phyloP scores from a whole-genome alignment of 1,139 yeast genomes.

The Geotrichum reessii region DNA sequence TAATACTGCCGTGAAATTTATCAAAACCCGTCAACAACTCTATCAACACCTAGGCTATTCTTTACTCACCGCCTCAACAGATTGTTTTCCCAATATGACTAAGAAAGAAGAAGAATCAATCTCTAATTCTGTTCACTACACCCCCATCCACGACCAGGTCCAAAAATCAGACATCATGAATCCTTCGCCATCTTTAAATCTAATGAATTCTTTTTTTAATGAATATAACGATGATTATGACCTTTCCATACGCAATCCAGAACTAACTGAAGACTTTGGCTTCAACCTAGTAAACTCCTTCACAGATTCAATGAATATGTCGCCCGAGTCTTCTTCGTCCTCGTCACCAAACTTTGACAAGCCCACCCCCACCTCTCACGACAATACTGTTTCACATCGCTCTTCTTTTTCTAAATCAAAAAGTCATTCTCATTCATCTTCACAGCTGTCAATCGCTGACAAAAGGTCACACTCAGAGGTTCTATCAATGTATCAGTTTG shows the following conservation, averaged over 20 bases:
- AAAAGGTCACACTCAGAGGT: slow-evolving; percentile 6
- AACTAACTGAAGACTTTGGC: background rate
- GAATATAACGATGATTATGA: background rate
- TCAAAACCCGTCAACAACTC: background rate
- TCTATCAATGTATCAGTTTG: slow-evolving; percentile 15
- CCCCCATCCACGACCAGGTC: slow-evolving; percentile 11
- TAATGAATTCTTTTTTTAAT: background rate
- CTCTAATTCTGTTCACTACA: slow-evolving; percentile 5
- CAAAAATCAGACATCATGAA: slow-evolving; percentile 3
- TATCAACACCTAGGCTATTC: background rate
- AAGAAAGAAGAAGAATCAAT: background rate
- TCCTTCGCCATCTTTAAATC: slow-evolving; percentile 4
- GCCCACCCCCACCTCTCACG: background rate
- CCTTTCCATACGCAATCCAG: background rate
- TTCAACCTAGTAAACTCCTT: slow-evolving; percentile 1
- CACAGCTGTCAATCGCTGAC: slow-evolving; percentile 9
- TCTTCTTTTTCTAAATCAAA: slow-evolving; percentile 6
- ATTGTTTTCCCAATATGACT: background rate
- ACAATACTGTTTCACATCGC: background rate
- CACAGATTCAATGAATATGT: slow-evolving; percentile 5
- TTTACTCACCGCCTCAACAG: background rate
- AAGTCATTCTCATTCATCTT: slow-evolving; percentile 5
- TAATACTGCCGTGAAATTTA: background rate
- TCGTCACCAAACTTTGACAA: slow-evolving; percentile 6
- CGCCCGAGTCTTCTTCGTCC: slow-evolving; percentile 5